Evolutionary conservation across 805 yeast species (phyloP).

Genomic region (Metschnikowia kofuensis): DNA sequence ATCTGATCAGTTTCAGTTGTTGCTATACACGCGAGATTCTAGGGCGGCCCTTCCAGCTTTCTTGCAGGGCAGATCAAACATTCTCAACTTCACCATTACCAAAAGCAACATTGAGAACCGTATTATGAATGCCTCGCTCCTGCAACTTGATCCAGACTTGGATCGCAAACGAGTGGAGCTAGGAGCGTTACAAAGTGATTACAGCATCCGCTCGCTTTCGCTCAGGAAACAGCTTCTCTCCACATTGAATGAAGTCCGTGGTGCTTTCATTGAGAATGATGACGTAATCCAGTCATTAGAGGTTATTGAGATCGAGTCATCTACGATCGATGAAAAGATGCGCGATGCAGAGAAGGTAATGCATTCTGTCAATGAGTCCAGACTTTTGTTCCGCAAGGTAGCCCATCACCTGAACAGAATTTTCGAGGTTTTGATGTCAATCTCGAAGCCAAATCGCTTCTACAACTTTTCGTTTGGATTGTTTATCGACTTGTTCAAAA

Average conservation of each 20-base stretch:
- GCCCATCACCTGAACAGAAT: slow-evolving; percentile 55
- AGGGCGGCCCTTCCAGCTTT: slow-evolving; percentile 46
- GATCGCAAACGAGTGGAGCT: slow-evolving; percentile 56
- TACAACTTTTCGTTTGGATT: slow-evolving; percentile 57
- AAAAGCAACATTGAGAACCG: slow-evolving; percentile 61
- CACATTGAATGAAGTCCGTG: slow-evolving; percentile 54
- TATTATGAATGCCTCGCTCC: slow-evolving; percentile 55
- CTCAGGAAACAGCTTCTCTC: slow-evolving; percentile 60
- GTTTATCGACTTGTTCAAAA: slow-evolving; percentile 20
- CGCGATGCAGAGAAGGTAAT: slow-evolving; percentile 54
- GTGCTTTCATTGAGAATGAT: slow-evolving; percentile 67
- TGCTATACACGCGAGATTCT: slow-evolving; percentile 60
- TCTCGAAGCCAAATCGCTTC: slow-evolving; percentile 41
- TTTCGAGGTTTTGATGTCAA: slow-evolving; percentile 42
- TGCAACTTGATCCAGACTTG: slow-evolving; percentile 60
- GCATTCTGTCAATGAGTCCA: slow-evolving; percentile 47
- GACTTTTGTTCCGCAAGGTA: slow-evolving; percentile 48
- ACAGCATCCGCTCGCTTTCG: slow-evolving; percentile 47
- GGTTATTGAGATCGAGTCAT: slow-evolving; percentile 59
- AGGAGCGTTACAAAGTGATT: slow-evolving; percentile 55
- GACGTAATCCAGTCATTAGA: slow-evolving; percentile 59
- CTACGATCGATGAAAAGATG: slow-evolving; percentile 50
- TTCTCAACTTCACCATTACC: slow-evolving; percentile 74
- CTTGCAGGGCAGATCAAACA: slow-evolving; percentile 58
- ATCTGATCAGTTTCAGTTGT: slow-evolving; percentile 59